Evolutionary conservation across 345 rosid species (phyloP).

Genomic region (Syzygium grande): DNA sequence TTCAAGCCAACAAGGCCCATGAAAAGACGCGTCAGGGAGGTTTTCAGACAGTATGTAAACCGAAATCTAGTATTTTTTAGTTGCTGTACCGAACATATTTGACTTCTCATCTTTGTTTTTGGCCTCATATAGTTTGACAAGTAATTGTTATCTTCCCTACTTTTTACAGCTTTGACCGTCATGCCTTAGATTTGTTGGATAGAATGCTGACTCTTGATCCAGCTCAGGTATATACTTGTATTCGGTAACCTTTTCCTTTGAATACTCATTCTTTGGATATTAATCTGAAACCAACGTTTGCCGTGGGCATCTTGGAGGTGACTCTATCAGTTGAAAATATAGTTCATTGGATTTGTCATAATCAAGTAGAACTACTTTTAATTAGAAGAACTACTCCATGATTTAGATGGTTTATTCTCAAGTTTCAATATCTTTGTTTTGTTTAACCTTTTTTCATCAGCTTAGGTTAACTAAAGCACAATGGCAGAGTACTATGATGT

Average conservation of each 20-base stretch:
- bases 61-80: not conserved
- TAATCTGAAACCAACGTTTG: not conserved
- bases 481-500: not conserved
- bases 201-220: constrained; percentile 90
- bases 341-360: not conserved
- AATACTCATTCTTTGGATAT: not conserved
- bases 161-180: constrained; percentile 55
- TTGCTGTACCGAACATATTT: not conserved
- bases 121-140: not conserved
- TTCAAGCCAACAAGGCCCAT: constrained; percentile 67
- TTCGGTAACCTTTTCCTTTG: not conserved
- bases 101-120: not conserved
- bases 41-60: constrained; percentile 65
- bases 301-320: not conserved
- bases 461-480: not conserved
- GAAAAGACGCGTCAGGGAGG: constrained; percentile 75
- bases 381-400: not conserved
- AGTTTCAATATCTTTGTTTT: not conserved
- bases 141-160: not conserved
- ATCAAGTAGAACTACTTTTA: not conserved
- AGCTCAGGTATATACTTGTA: constrained; percentile 45
- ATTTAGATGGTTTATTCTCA: not conserved
- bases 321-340: not conserved
- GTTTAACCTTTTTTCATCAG: not conserved
- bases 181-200: constrained; percentile 88